These are phyloP conservation scores for Zalerion maritima DNA, from an alignment of 495 filamentous ascomycete species.

Conservation along the genomic window DNA sequence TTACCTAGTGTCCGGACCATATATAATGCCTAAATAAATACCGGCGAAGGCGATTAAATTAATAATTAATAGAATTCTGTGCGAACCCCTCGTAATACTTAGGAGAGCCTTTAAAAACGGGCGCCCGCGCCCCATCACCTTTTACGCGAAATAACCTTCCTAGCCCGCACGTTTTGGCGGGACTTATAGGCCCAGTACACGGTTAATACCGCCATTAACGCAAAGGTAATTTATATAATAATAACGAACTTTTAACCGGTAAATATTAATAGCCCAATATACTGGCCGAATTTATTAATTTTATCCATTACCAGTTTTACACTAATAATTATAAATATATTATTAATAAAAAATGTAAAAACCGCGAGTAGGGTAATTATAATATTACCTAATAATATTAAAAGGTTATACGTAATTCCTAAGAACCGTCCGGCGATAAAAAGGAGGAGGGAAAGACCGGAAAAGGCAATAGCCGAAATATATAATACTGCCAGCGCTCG, in stretches of 20 bases:
- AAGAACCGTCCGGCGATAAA: slow-evolving; percentile 28
- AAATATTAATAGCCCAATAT: slow-evolving; percentile 17
- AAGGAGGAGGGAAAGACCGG: slow-evolving; percentile 39
- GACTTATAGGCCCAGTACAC: slow-evolving; percentile 42
- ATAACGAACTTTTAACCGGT: slow-evolving; percentile 18
- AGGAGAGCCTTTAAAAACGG: no score
- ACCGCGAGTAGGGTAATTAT: slow-evolving; percentile 21
- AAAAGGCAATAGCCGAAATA: slow-evolving; percentile 42
- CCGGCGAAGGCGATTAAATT: no score
- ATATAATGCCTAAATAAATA: no score
- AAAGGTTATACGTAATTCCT: no score
- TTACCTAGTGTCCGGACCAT: no score
- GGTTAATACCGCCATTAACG: slow-evolving; percentile 41
- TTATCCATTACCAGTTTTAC: slow-evolving; percentile 15
- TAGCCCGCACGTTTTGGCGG: slow-evolving; percentile 37
- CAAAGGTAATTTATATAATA: slow-evolving; percentile 52
- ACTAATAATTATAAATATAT: slow-evolving; percentile 17
- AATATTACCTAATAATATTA: no score
- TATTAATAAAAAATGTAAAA: slow-evolving; percentile 13
- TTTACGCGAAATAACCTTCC: no score
- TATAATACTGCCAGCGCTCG: slow-evolving; percentile 52
- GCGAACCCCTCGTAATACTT: no score
- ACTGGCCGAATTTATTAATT: slow-evolving; percentile 18
- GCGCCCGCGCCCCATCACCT: no score
- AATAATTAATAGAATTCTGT: no score